These are phyloP conservation scores for Jimgerdemannia flammicorona DNA, from an alignment of 192 early-diverging fungal genomes.

Conservation along the genomic window DNA sequence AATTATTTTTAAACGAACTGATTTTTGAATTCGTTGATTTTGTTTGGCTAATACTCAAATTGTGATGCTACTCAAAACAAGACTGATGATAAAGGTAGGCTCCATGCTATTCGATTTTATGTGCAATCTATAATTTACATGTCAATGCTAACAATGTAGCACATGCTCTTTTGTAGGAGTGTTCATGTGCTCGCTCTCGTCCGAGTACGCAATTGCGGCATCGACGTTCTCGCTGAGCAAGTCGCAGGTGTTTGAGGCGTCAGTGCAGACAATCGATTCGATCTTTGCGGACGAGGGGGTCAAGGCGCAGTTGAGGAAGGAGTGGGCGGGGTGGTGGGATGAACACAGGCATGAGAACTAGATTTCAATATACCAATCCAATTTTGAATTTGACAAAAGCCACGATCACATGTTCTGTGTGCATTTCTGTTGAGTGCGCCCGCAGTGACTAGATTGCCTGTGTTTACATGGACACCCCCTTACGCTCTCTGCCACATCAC, in stretches of 20 bases:
- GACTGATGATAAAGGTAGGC: constrained; percentile 37
- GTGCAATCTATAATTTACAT: not conserved
- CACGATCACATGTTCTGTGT: too few species aligned
- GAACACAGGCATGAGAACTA: not conserved
- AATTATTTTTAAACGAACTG: not conserved
- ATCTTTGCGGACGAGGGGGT: constrained; percentile 33
- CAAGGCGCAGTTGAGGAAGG: constrained; percentile 13
- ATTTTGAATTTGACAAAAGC: too few species aligned
- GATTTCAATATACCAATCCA: too few species aligned
- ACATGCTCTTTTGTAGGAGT: constrained; percentile 16
- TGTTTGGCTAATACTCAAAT: too few species aligned
- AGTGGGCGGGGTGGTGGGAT: constrained; percentile 22
- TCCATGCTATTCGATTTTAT: not conserved
- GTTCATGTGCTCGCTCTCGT: constrained; percentile 33
- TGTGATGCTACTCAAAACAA: not conserved
- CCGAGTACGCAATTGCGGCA: constrained; percentile 32
- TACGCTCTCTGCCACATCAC: too few species aligned
- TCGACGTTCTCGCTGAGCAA: constrained; percentile 24
- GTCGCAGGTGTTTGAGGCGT: constrained; percentile 34
- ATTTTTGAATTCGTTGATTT: too few species aligned
- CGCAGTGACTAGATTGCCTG: too few species aligned
- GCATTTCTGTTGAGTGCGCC: too few species aligned
- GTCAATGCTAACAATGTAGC: not conserved
- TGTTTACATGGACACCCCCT: too few species aligned
- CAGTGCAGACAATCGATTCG: constrained; percentile 32